Evolutionary conservation across 73 alveolate species (phyloP).

Genomic region (Vitrella brassicaformis): DNA sequence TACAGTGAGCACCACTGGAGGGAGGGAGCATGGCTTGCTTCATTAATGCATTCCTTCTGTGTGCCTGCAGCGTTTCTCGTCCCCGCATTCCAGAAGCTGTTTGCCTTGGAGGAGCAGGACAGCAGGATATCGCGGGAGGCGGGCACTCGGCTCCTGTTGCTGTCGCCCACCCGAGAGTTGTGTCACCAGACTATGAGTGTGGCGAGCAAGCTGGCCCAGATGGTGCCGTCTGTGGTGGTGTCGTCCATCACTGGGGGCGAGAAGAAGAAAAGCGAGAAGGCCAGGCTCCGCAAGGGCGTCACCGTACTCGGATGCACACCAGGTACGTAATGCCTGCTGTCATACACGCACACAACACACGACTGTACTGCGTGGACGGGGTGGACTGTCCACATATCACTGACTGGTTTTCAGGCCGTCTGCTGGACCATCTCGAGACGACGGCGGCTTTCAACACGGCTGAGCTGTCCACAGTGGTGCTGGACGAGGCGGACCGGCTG

Average conservation of each 20-base stretch:
- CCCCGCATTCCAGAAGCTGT: slow-evolving; percentile 59
- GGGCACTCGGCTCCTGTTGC: slow-evolving; percentile 46
- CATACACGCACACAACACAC: too few relatives aligned
- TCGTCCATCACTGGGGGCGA: slow-evolving; percentile 77
- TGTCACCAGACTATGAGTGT: slow-evolving; percentile 52
- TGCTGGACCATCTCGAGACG: slow-evolving; percentile 64
- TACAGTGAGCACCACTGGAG: too few relatives aligned
- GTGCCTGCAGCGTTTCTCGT: slow-evolving; percentile 63
- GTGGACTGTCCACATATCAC: too few relatives aligned
- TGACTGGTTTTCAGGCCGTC: too few relatives aligned
- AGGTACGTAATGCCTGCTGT: too few relatives aligned
- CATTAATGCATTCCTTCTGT: too few relatives aligned
- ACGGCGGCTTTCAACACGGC: slow-evolving; percentile 49
- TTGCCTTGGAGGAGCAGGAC: slow-evolving; percentile 41
- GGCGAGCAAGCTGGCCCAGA: slow-evolving; percentile 33
- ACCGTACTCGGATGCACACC: slow-evolving; percentile 78
- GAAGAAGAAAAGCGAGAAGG: slow-evolving; percentile 73
- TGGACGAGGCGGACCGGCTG: slow-evolving; percentile 88
- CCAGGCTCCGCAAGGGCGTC: slow-evolving; percentile 78
- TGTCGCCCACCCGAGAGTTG: slow-evolving; percentile 64
- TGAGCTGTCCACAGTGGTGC: slow-evolving; percentile 47
- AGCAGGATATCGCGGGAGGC: slow-evolving; percentile 40
- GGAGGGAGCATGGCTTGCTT: too few relatives aligned
- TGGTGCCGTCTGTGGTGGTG: slow-evolving; percentile 17
- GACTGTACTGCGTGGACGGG: too few relatives aligned